phyloP scores from a whole-genome alignment of 2,329 filamentous ascomycete species.

The Penicillium sp. region DNA sequence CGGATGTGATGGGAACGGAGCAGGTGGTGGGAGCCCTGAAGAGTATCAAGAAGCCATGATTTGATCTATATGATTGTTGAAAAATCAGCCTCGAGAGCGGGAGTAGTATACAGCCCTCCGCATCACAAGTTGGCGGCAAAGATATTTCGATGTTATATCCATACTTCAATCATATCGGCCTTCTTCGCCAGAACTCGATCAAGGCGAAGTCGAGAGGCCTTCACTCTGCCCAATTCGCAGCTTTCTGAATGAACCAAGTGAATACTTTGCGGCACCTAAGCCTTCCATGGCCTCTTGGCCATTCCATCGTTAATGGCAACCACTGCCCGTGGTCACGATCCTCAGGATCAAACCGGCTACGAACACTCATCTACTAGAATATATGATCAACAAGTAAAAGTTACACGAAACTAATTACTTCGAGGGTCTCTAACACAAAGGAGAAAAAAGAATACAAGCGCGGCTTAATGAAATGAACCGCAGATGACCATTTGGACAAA shows the following conservation, averaged over 20 bases:
- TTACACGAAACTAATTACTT: slow-evolving; percentile 42
- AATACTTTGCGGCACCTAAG: background rate
- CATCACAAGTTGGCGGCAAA: no score
- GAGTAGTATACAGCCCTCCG: background rate
- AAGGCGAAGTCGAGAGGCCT: background rate
- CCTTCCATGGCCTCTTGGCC: background rate
- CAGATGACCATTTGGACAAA: slow-evolving; percentile 25
- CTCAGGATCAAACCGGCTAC: background rate
- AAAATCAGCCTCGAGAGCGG: background rate
- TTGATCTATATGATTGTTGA: background rate
- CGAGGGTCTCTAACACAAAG: slow-evolving; percentile 41
- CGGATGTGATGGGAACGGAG: slow-evolving; percentile 43
- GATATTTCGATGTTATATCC: background rate
- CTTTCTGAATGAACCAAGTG: background rate
- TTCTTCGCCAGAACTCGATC: background rate
- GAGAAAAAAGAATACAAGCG: slow-evolving; percentile 37
- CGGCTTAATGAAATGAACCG: slow-evolving; percentile 29
- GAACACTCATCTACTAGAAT: background rate
- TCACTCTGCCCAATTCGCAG: background rate
- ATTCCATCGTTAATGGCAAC: no score
- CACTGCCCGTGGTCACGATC: background rate
- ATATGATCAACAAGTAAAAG: slow-evolving; percentile 21
- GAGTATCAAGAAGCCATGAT: slow-evolving; percentile 1
- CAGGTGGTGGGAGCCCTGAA: slow-evolving; percentile 41
- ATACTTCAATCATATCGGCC: background rate